Percentiles rank a stretch among this genome's conserved stretches.
phyloP scores from a whole-genome alignment of 108 stramenopile species.

The Nitzschia inconspicua region DNA sequence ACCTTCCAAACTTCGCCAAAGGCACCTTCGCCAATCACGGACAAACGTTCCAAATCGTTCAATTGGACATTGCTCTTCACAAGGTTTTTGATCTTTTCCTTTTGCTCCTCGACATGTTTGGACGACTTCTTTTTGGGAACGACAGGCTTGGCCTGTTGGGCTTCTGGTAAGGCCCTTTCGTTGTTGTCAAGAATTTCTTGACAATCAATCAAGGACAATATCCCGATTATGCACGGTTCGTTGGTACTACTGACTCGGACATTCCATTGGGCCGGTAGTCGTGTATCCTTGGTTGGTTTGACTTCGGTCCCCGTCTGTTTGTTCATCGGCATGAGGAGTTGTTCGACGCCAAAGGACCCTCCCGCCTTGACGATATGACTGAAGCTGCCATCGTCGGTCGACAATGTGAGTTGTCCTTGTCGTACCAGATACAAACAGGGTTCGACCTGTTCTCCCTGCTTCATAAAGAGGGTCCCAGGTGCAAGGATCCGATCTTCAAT shows the following conservation, averaged over 20 bases:
- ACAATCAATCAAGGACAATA: conserved; percentile 55
- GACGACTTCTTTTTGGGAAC: not conserved
- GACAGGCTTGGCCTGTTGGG: no score
- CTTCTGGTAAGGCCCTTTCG: no score
- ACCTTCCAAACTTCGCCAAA: conserved; percentile 92
- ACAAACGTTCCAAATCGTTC: conserved; percentile 35
- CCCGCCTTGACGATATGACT: conserved; percentile 29
- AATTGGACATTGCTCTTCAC: conserved; percentile 34
- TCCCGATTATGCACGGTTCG: conserved; percentile 61
- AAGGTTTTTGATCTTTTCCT: no score
- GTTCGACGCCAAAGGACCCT: conserved; percentile 68
- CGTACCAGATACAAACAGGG: conserved; percentile 55
- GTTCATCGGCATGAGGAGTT: conserved; percentile 37
- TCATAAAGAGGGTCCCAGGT: conserved; percentile 68
- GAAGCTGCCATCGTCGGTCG: conserved; percentile 13
- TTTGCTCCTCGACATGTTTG: not conserved
- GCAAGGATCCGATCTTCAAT: conserved; percentile 51
- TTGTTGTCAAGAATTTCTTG: conserved; percentile 40
- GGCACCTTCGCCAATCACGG: conserved; percentile 84
- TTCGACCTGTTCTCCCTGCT: conserved; percentile 59
- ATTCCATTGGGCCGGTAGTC: conserved; percentile 45
- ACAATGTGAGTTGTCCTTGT: conserved; percentile 48
- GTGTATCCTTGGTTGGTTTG: conserved; percentile 11
- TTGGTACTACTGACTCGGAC: conserved; percentile 44
- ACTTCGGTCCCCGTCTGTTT: not conserved